These are phyloP conservation scores for Metschnikowia dekortorum DNA, from an alignment of 805 yeast species.

Conservation along the genomic window DNA sequence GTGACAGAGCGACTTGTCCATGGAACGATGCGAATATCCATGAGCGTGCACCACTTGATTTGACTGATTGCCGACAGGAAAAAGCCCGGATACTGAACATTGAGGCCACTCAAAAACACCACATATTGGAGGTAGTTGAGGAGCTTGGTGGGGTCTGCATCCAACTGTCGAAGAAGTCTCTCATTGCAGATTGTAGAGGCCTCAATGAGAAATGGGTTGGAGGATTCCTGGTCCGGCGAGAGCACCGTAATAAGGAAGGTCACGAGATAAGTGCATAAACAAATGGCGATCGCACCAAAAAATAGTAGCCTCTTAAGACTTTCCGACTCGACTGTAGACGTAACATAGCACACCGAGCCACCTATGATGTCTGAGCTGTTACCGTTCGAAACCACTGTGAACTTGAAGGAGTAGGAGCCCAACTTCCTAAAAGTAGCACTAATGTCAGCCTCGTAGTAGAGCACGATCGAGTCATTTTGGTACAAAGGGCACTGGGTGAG, in stretches of 20 bases:
- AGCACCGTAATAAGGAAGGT: slow-evolving; percentile 39
- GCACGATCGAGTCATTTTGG: slow-evolving; percentile 31
- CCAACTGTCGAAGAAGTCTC: slow-evolving; percentile 49
- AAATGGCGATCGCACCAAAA: slow-evolving; percentile 34
- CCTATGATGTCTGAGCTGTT: slow-evolving; percentile 35
- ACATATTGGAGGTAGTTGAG: slow-evolving; percentile 56
- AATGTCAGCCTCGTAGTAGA: slow-evolving; percentile 39
- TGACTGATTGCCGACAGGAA: slow-evolving; percentile 51
- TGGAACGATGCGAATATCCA: slow-evolving; percentile 24
- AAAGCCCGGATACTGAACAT: slow-evolving; percentile 58
- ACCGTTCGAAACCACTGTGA: slow-evolving; percentile 41
- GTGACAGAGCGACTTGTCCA: slow-evolving; percentile 4
- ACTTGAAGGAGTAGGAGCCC: slow-evolving; percentile 43
- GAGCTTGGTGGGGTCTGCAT: slow-evolving; percentile 48
- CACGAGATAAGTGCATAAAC: slow-evolving; percentile 38
- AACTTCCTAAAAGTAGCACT: slow-evolving; percentile 34
- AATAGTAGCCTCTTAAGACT: slow-evolving; percentile 33
- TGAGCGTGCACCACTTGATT: slow-evolving; percentile 54
- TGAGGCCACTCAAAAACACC: slow-evolving; percentile 51
- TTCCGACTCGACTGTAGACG: slow-evolving; percentile 37
- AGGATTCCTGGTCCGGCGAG: slow-evolving; percentile 57
- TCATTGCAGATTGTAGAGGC: slow-evolving; percentile 60
- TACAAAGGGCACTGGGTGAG: slow-evolving; percentile 34
- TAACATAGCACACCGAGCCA: slow-evolving; percentile 45
- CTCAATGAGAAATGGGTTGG: slow-evolving; percentile 45